phyloP scores from a whole-genome alignment of 352 stramenopile genomes.

The Phytophthora hybrid region DNA sequence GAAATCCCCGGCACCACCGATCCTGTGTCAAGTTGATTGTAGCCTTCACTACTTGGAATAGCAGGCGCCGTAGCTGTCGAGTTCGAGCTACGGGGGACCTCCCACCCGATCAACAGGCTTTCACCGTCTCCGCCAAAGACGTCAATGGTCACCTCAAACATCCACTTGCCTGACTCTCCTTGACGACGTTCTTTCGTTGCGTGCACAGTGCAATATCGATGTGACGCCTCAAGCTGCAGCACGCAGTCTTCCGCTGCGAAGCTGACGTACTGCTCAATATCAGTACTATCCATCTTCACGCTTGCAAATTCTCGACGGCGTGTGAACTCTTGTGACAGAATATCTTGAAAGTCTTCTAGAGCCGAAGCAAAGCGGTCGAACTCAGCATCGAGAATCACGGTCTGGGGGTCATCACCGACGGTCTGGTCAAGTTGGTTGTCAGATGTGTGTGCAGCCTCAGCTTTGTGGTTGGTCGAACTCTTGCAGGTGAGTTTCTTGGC shows the following conservation, averaged over 20 bases:
- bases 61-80: background rate
- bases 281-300: constrained; percentile 75
- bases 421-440: constrained; percentile 14
- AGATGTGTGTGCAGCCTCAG: background rate
- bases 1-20: constrained; percentile 69
- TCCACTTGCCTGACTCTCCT: constrained; percentile 80
- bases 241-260: constrained; percentile 82
- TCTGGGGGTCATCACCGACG: background rate
- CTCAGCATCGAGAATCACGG: constrained; percentile 36
- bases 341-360: constrained; percentile 61
- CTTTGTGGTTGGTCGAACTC: background rate
- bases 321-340: constrained; percentile 68
- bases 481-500: constrained; percentile 10
- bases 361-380: constrained; percentile 47
- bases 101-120: constrained; percentile 82
- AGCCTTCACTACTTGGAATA: constrained; percentile 6
- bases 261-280: constrained; percentile 65
- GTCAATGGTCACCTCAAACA: constrained; percentile 79
- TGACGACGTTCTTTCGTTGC: constrained; percentile 76
- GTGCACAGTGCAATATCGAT: constrained; percentile 76
- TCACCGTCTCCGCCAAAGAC: constrained; percentile 68
- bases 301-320: constrained; percentile 74
- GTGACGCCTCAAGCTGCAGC: constrained; percentile 68
- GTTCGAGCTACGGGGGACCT: constrained; percentile 51
- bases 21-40: constrained; percentile 1